Conservation (phyloP, 495 filamentous ascomycete species). For the Ramalina peruviana region DNA sequence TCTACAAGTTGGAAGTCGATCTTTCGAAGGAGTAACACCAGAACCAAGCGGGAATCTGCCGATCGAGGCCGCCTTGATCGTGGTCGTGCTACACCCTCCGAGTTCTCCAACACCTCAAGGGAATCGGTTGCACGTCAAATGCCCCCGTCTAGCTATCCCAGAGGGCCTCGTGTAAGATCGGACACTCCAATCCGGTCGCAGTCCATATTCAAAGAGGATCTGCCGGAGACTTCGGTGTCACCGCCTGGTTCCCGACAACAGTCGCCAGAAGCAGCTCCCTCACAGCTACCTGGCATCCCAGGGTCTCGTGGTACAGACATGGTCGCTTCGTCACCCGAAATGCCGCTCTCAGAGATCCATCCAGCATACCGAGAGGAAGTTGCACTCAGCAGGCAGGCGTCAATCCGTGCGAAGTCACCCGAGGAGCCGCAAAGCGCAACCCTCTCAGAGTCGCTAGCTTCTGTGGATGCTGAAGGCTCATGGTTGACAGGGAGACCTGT, state of each 20-base stretch:
- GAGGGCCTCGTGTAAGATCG: constrained; percentile 23
- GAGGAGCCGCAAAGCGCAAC: constrained; percentile 17
- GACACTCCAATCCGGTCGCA: constrained; percentile 58
- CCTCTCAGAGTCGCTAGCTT: constrained; percentile 63
- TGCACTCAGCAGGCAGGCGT: constrained; percentile 17
- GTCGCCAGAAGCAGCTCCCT: constrained; percentile 40
- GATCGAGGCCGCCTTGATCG: constrained; percentile 39
- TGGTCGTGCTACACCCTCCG: constrained; percentile 34
- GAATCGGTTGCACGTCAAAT: constrained; percentile 54
- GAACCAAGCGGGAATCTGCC: constrained; percentile 43
- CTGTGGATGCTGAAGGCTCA: constrained; percentile 80
- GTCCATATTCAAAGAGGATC: constrained; percentile 86
- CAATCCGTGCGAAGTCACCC: constrained; percentile 11
- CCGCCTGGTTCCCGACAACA: constrained; percentile 70
- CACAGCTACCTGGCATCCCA: constrained; percentile 11
- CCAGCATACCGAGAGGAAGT: constrained; percentile 18
- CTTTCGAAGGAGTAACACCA: constrained; percentile 52
- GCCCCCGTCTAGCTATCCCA: constrained; percentile 29
- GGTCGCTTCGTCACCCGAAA: neutral
- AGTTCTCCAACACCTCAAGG: constrained; percentile 74
- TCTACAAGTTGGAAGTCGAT: constrained; percentile 47
- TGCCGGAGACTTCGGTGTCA: constrained; percentile 71
- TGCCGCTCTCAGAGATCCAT: constrained; percentile 15
- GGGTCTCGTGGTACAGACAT: constrained; percentile 10
- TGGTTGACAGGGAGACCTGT: constrained; percentile 71